Evolutionary conservation across 139 green algal species (phyloP).

Genomic region (Spirogloea muscicola): DNA sequence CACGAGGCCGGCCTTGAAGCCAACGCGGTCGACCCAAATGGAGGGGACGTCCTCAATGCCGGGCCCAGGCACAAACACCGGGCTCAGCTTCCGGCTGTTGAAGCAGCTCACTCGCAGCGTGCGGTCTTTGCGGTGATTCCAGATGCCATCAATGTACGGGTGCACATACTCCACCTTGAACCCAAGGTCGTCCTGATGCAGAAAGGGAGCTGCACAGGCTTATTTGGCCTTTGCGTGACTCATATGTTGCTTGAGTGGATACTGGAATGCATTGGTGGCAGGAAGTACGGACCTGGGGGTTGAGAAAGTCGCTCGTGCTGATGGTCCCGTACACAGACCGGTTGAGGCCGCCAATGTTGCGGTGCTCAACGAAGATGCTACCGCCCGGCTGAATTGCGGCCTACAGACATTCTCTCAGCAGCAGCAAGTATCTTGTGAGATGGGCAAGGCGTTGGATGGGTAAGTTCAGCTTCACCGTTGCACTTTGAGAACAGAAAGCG

Average conservation of each 20-base stretch:
- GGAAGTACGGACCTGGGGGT: slow-evolving; percentile 43
- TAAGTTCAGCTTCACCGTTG: too few species aligned
- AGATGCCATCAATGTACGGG: slow-evolving; percentile 60
- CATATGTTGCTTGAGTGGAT: background rate
- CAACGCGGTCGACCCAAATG: slow-evolving; percentile 88
- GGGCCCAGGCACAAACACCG: slow-evolving; percentile 76
- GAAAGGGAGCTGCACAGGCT: background rate
- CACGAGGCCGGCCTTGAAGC: slow-evolving; percentile 69
- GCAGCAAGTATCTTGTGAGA: slow-evolving; percentile 46
- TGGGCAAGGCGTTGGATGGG: too few species aligned
- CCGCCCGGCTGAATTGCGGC: slow-evolving; percentile 35
- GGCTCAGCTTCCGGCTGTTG: slow-evolving; percentile 75
- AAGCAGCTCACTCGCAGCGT: slow-evolving; percentile 53
- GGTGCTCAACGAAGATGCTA: slow-evolving; percentile 52
- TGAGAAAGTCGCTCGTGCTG: slow-evolving; percentile 68
- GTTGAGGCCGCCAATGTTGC: slow-evolving; percentile 63
- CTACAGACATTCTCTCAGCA: too few species aligned
- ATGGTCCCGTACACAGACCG: slow-evolving; percentile 60
- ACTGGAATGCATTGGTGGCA: too few species aligned
- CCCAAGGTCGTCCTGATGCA: slow-evolving; percentile 60
- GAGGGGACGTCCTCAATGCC: slow-evolving; percentile 76
- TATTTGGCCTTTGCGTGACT: background rate
- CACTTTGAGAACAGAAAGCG: too few species aligned
- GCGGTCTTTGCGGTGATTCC: slow-evolving; percentile 53
- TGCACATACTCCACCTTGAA: slow-evolving; percentile 66